Percentiles rank a stretch among this genome's conserved stretches.
These are phyloP conservation scores for Trichosporon coremiiforme DNA, from an alignment of 1,284 basidiomycete species.

Conservation along the genomic window DNA sequence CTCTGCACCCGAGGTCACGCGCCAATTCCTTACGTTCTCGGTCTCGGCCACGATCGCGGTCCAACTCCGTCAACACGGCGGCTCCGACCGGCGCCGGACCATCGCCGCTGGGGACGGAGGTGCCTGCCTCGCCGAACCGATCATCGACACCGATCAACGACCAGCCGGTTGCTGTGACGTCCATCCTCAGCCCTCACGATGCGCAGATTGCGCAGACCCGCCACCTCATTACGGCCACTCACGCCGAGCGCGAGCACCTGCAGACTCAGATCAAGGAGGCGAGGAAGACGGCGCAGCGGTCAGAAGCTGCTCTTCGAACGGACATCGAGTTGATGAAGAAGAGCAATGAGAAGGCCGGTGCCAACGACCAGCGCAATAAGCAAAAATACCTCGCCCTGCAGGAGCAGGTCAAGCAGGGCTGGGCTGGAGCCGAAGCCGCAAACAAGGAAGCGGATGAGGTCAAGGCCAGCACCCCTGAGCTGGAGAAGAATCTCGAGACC, in stretches of 20 bases:
- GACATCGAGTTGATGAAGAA: conserved; percentile 55
- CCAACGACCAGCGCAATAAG: conserved; percentile 52
- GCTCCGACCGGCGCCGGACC: conserved; percentile 32
- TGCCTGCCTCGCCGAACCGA: conserved; percentile 24
- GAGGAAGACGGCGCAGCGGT: conserved; percentile 51
- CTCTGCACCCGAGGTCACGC: conserved; percentile 47
- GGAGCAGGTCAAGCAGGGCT: conserved; percentile 57
- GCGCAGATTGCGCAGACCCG: conserved; percentile 51
- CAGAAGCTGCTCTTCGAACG: conserved; percentile 51
- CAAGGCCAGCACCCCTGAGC: conserved; percentile 40
- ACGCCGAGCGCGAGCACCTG: conserved; percentile 51
- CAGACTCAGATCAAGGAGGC: conserved; percentile 55
- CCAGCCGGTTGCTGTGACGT: conserved; percentile 37
- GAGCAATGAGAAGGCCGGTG: conserved; percentile 53
- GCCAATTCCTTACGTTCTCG: conserved; percentile 54
- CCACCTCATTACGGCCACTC: conserved; percentile 50
- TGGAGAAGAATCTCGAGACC: conserved; percentile 39
- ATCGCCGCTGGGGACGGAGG: conserved; percentile 27
- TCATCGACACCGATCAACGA: conserved; percentile 25
- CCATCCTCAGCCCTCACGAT: conserved; percentile 47
- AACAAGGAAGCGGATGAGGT: conserved; percentile 47
- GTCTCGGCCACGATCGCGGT: conserved; percentile 50
- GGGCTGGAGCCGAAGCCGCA: conserved; percentile 50
- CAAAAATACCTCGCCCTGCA: conserved; percentile 56
- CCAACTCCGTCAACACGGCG: conserved; percentile 48